Conservation (phyloP, 2,329 filamentous ascomycete species). For the Fusarium caatingaense region DNA sequence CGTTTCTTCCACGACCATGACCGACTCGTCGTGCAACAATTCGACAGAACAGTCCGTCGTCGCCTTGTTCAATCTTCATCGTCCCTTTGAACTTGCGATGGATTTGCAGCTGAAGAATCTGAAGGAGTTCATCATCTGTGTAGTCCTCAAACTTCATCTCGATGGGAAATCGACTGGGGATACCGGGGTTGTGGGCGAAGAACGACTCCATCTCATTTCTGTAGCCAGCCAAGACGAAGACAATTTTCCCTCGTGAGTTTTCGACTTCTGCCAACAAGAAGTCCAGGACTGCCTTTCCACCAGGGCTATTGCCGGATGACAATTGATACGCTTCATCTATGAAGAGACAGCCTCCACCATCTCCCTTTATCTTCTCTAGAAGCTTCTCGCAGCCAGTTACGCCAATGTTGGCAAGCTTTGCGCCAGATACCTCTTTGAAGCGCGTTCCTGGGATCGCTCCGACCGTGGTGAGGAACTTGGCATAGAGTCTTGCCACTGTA, state of each 20-base stretch:
- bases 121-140: slow-evolving; percentile 69
- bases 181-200: slow-evolving; percentile 78
- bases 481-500: slow-evolving; percentile 78
- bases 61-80: slow-evolving; percentile 71
- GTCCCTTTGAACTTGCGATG: slow-evolving; percentile 61
- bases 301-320: slow-evolving; percentile 65
- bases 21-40: slow-evolving; percentile 73
- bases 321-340: slow-evolving; percentile 86
- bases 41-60: slow-evolving; percentile 70
- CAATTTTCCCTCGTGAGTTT: slow-evolving; percentile 74
- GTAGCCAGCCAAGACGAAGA: slow-evolving; percentile 80
- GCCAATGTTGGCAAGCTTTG: slow-evolving; percentile 71
- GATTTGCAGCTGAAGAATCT: slow-evolving; percentile 69
- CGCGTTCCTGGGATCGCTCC: slow-evolving; percentile 69
- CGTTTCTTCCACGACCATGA: slow-evolving; percentile 69
- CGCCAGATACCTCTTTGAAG: slow-evolving; percentile 77
- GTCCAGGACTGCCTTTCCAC: slow-evolving; percentile 73
- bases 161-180: slow-evolving; percentile 75
- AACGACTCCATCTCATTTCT: slow-evolving; percentile 80
- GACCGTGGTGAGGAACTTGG: slow-evolving; percentile 70
- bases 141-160: slow-evolving; percentile 77
- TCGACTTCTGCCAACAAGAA: slow-evolving; percentile 79
- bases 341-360: slow-evolving; percentile 76
- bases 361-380: slow-evolving; percentile 60
- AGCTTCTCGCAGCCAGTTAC: slow-evolving; percentile 67